Base-by-base conservation (phyloP, 208 protist genomes). In the Phytomonas sp. region DNA sequence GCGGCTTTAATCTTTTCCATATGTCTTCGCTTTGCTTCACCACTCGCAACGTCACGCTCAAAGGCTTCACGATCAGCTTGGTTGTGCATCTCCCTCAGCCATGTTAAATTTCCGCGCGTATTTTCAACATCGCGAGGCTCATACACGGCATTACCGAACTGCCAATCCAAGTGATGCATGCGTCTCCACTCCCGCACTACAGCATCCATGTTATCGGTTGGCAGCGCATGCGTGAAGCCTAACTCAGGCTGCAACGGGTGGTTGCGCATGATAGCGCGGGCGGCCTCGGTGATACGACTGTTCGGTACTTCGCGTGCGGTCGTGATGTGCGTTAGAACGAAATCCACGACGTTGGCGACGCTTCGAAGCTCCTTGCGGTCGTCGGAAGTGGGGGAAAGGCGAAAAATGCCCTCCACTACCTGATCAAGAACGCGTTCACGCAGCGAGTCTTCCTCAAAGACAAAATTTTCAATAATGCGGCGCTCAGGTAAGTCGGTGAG, bases 141-240 rank as follows among this genome's bases (percentile, higher is more conserved):
- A 75, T 94, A 97, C 1, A 94, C 87, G 32, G 92, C 92, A 49
- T 93, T 93, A 60, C 92, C 92, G 66, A 97, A 97, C 77, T 97
- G 92, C 88, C 88, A 95, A 69, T 97, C 88, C 0, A 94, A 72
- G 78, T 94, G 88, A 66, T 94, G 88, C 78, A 89, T 84, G 29
- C 88, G 81, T 78, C 94, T 89, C 92, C 92, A 97, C 76, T 94
- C 89, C 63, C 80, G 85, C 75, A 94, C 77, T 8, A 95, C 63
- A 26, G 42, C 66, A 59, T 95, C 88, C 16, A 89, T 82, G 63
- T 83, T 84, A 79, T 94, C 88, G 12, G 79, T 86, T 0, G 92
- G 92, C 30, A 97, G 73, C 11, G 89, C 92, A 65, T 94, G 90
- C 62, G 78, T 72, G 71, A 90, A 95, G 69, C 92, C 92, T 6